Conservation (phyloP, 2,329 filamentous ascomycete genomes). For the Pseudogymnoascus sp. region DNA sequence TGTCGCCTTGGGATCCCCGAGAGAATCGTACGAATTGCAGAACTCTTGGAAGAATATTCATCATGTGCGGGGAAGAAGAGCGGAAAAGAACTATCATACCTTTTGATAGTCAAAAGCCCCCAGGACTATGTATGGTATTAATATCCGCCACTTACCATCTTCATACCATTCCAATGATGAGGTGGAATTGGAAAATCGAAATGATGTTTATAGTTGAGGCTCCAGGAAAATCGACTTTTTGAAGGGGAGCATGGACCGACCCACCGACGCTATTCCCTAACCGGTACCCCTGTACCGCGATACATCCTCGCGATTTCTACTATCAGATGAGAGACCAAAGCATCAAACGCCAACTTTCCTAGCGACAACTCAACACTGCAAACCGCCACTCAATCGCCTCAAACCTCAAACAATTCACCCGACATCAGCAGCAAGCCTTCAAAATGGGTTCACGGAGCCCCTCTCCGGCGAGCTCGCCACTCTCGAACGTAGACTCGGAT, state of each 20-base stretch:
- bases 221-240: slow-evolving; percentile 7
- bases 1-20: slow-evolving; percentile 21
- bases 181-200: neutral
- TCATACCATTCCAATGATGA: neutral
- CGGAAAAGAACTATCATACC: neutral
- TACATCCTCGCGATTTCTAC: slow-evolving; percentile 4
- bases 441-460: slow-evolving; percentile 36
- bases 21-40: slow-evolving; percentile 27
- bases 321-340: slow-evolving; percentile 6
- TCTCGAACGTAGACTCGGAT: slow-evolving; percentile 58
- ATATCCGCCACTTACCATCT: neutral
- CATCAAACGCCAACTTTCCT: neutral
- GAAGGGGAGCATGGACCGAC: slow-evolving; percentile 1
- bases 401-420: neutral
- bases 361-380: neutral
- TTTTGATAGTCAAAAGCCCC: neutral
- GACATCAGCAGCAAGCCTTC: slow-evolving; percentile 2
- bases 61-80: slow-evolving; percentile 16
- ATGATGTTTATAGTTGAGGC: neutral
- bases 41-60: slow-evolving; percentile 24
- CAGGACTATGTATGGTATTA: neutral
- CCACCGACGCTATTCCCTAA: slow-evolving; percentile 4
- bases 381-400: neutral
- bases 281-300: neutral
- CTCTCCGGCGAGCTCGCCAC: slow-evolving; percentile 50